A percentile compares a stretch with the other conserved stretches of the same genome.
Evolutionary conservation across 2,329 filamentous ascomycete genomes (phyloP).

Genomic region (Beauveria australis): DNA sequence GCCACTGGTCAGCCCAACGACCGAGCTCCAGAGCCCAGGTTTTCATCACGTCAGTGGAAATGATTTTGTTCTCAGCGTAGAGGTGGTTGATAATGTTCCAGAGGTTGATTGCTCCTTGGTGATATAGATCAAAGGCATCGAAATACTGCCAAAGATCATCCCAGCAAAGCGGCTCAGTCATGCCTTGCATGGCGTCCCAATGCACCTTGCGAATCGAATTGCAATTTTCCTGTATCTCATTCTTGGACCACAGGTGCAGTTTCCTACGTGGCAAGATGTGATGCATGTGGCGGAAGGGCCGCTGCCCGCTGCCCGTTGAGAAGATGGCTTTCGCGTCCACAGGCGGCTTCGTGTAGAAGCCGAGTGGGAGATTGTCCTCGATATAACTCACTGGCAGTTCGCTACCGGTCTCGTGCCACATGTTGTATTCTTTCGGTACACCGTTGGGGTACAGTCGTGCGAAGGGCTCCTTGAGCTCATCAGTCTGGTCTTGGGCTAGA

Average conservation of each 20-base stretch:
- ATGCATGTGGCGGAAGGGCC: slow-evolving; percentile 21
- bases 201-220: slow-evolving; percentile 30
- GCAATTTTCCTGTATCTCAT: slow-evolving; percentile 30
- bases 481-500: slow-evolving; percentile 18
- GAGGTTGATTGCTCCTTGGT: slow-evolving; percentile 38
- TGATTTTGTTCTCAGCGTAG: slow-evolving; percentile 30
- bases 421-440: slow-evolving; percentile 26
- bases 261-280: slow-evolving; percentile 22
- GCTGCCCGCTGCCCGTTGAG: slow-evolving; percentile 28
- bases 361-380: slow-evolving; percentile 27
- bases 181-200: slow-evolving; percentile 27
- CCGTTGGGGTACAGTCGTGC: slow-evolving; percentile 27
- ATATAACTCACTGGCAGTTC: slow-evolving; percentile 23
- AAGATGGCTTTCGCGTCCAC: slow-evolving; percentile 27
- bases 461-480: slow-evolving; percentile 20
- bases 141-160: slow-evolving; percentile 40
- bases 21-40: slow-evolving; percentile 22
- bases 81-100: slow-evolving; percentile 37
- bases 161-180: slow-evolving; percentile 25
- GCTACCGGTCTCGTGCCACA: slow-evolving; percentile 19
- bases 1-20: slow-evolving; percentile 31
- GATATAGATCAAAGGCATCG: slow-evolving; percentile 39
- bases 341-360: slow-evolving; percentile 30
- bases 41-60: slow-evolving; percentile 20
- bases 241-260: slow-evolving; percentile 29